These are phyloP conservation scores for Coemansia sp. DNA, from an alignment of 192 early-diverging fungal species.

Conservation along the genomic window DNA sequence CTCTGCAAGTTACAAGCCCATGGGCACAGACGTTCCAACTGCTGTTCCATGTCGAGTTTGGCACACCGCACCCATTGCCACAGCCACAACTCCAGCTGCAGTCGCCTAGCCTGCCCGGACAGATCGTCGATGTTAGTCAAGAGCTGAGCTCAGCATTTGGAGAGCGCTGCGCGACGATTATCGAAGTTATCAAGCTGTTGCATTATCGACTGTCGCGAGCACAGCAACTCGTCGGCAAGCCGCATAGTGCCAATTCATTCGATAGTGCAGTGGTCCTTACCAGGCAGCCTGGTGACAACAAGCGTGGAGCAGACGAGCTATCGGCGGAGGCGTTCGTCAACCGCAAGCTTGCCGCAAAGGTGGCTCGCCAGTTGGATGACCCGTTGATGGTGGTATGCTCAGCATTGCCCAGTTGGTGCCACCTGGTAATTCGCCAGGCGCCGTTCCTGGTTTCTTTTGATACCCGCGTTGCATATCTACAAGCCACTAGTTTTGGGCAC, in stretches of 20 bases:
- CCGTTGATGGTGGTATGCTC: slow-evolving; percentile 84
- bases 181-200: slow-evolving; percentile 10
- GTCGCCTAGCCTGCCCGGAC: neutral
- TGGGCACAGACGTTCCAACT: slow-evolving; percentile 30
- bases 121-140: neutral
- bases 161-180: slow-evolving; percentile 10
- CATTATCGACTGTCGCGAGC: neutral
- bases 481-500: slow-evolving; percentile 86
- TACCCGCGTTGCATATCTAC: slow-evolving; percentile 72
- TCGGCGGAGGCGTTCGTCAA: slow-evolving; percentile 63
- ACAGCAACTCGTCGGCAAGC: neutral
- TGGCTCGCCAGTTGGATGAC: slow-evolving; percentile 84
- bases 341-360: slow-evolving; percentile 79
- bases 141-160: slow-evolving; percentile 4
- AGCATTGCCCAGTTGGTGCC: slow-evolving; percentile 77
- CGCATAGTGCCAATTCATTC: neutral
- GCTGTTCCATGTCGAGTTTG: slow-evolving; percentile 25
- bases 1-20: slow-evolving; percentile 8
- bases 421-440: slow-evolving; percentile 59
- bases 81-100: neutral
- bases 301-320: neutral
- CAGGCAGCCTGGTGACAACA: neutral
- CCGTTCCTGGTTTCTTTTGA: slow-evolving; percentile 87
- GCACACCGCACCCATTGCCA: neutral
- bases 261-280: neutral